Evolutionary conservation across 768 basidiomycete genomes (phyloP), one percentile per base, ranked within the genome.

Genomic region (Cyclocybe aegerita): DNA sequence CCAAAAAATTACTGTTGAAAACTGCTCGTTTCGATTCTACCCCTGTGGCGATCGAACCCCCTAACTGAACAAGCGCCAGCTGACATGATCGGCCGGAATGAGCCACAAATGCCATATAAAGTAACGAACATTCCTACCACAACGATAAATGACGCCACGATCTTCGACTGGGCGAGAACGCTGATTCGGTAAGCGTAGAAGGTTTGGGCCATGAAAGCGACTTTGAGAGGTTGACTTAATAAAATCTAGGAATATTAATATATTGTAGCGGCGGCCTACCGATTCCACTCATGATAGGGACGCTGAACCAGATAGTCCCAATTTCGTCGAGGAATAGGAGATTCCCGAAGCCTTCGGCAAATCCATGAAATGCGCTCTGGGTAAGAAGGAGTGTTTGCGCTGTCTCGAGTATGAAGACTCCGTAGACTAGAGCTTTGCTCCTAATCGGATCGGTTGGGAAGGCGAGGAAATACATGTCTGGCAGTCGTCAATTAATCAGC

Each of bases 391-490:
- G 37, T 3, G 53, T 43, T 30, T 56, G 52, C 8, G 34, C 31
- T 2, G 43, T 23, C 30, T 49, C 53, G 6, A 56, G 23, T 6
- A 43, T 9, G 16, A 44, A 53, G 4, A 56, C 48, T 30, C 7
- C 23, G 31, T 49, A 48, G 7, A 56, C 17, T 7, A 38, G 8
- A 36, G 34, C 8, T 31, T 50, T 50, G 30, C 11, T 46, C 10
- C 12, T 7, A 11, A 14, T 11, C 10, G 45, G 23, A 16, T 56
- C 55, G 8, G 48, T 49, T 6, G 52, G 52, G 44, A 56, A 56
- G 33, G 52, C 55, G 15, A 45, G 42, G 44, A 44, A 56, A 16
- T 56, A 56, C 12, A 56, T 46, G 39, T 56, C 53, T 56, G 23
- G 29, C 23, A 5, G 9, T 8, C 35, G 42, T 32, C n/a, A n/a